Percentiles rank a stretch among this genome's conserved stretches.
These are phyloP conservation scores for Cladophialophora immunda DNA, from an alignment of 2,329 filamentous ascomycete species.

Conservation along the genomic window DNA sequence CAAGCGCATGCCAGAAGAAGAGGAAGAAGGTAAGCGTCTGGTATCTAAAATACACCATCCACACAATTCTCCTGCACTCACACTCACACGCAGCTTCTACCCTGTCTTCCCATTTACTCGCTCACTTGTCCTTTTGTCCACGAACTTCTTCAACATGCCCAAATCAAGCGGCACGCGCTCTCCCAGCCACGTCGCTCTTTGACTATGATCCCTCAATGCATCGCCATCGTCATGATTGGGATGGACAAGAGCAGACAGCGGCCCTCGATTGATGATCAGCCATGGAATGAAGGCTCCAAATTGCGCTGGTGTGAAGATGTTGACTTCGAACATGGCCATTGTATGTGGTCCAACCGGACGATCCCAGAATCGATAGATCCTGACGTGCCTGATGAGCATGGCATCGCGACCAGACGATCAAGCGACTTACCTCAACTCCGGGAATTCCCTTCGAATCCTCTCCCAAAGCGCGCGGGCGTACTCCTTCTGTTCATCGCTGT, in stretches of 20 bases:
- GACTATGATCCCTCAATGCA: slow-evolving; percentile 57
- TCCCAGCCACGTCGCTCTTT: slow-evolving; percentile 55
- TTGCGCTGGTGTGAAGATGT: slow-evolving; percentile 82
- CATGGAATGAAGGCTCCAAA: slow-evolving; percentile 90
- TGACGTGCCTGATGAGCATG: background rate
- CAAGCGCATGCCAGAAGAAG: background rate
- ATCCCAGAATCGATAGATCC: slow-evolving; percentile 82
- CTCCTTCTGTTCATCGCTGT: slow-evolving; percentile 66
- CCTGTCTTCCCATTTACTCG: slow-evolving; percentile 10
- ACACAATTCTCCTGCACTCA: background rate
- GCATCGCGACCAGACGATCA: background rate
- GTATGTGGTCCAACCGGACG: slow-evolving; percentile 82
- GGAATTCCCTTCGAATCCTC: slow-evolving; percentile 77
- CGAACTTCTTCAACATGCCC: slow-evolving; percentile 45
- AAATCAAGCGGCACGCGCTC: slow-evolving; percentile 56
- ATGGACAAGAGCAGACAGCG: slow-evolving; percentile 80
- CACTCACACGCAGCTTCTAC: background rate
- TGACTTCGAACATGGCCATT: slow-evolving; percentile 91
- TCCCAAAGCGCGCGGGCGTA: slow-evolving; percentile 80
- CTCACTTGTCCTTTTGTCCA: slow-evolving; percentile 15
- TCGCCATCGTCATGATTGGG: slow-evolving; percentile 76
- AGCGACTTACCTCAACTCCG: slow-evolving; percentile 55
- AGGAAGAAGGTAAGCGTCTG: background rate
- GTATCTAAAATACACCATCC: background rate
- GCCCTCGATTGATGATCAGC: slow-evolving; percentile 82